Percentiles rank a stretch among this genome's conserved stretches.
Conservation (phyloP, 164 flowering plant species). For the Tetracentron sinense region DNA sequence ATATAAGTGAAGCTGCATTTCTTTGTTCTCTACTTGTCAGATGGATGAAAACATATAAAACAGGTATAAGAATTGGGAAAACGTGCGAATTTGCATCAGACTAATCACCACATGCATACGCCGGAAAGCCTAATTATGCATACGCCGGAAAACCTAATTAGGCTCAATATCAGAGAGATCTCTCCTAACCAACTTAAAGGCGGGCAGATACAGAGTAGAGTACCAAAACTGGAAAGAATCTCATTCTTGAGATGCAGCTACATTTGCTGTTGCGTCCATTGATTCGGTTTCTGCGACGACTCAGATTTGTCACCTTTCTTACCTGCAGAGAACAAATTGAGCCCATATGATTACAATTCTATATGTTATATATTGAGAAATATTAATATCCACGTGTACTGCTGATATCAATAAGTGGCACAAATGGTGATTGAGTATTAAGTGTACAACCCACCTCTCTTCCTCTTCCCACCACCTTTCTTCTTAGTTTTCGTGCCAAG, state of each 20-base stretch:
- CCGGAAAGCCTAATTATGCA: too few species aligned
- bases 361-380: too few species aligned
- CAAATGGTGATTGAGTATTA: too few species aligned
- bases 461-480: slow-evolving; percentile 97
- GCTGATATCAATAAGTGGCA: too few species aligned
- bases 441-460: slow-evolving; percentile 63
- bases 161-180: not conserved
- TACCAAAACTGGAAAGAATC: not conserved
- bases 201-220: not conserved
- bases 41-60: not conserved
- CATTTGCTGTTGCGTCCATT: slow-evolving; percentile 56
- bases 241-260: slow-evolving; percentile 32
- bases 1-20: not conserved
- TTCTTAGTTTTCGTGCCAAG: slow-evolving; percentile 80
- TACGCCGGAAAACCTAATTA: too few species aligned
- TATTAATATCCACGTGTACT: too few species aligned
- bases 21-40: not conserved
- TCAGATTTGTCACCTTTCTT: slow-evolving; percentile 69
- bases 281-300: slow-evolving; percentile 55
- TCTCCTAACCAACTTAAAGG: not conserved
- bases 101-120: too few species aligned
- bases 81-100: too few species aligned
- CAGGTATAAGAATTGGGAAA: not conserved
- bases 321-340: slow-evolving; percentile 30
- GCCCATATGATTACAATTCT: not conserved